phyloP scores from a whole-genome alignment of 257 asterid genomes.

The Solanum tarapatanum region DNA sequence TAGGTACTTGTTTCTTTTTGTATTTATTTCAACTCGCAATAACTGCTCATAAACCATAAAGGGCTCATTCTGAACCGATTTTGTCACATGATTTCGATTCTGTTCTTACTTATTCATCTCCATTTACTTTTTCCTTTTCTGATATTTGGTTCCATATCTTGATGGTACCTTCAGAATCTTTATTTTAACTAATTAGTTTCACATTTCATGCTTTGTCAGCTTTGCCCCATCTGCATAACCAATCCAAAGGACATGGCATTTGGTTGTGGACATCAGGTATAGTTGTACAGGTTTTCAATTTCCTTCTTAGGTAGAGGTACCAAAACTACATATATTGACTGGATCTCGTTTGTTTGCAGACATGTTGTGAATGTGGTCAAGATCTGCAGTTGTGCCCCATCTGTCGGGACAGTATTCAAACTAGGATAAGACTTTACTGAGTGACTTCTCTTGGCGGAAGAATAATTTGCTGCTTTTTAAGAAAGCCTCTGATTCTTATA shows the following conservation, averaged over 20 bases:
- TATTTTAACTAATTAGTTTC: background rate
- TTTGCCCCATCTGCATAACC: conserved; percentile 79
- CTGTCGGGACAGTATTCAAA: conserved; percentile 47
- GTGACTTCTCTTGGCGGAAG: background rate
- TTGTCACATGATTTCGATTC: background rate
- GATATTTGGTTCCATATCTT: background rate
- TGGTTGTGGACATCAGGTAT: conserved; percentile 96
- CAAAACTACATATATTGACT: background rate
- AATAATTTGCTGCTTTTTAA: background rate
- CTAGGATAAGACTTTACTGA: conserved; percentile 80
- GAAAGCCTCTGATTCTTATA: background rate
- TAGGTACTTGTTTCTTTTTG: background rate
- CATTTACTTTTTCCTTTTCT: background rate
- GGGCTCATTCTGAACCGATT: background rate
- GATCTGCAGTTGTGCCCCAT: conserved; percentile 61
- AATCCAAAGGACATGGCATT: conserved; percentile 85
- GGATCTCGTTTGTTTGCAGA: conserved; percentile 27
- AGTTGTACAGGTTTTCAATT: background rate
- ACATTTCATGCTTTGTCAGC: conserved; percentile 26
- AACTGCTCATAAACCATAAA: background rate
- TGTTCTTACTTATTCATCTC: background rate
- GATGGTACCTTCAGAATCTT: background rate
- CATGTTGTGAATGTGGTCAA: conserved; percentile 76
- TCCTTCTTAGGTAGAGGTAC: background rate
- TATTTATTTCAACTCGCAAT: background rate